Percentiles rank a stretch among this genome's conserved stretches.
These are phyloP conservation scores for Chalciporus sphaerocephalus DNA, from an alignment of 768 basidiomycete genomes.

Conservation along the genomic window DNA sequence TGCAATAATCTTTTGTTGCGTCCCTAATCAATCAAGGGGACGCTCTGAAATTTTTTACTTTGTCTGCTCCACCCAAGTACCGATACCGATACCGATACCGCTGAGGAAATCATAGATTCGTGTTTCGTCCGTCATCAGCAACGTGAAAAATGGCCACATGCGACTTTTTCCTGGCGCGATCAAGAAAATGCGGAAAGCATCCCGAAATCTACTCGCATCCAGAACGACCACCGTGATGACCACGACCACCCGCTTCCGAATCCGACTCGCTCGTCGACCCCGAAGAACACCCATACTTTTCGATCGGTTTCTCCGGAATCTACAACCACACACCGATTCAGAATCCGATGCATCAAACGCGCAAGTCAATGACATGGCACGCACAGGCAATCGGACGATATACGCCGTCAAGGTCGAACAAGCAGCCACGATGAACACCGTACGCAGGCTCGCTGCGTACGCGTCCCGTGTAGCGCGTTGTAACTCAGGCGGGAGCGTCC, in stretches of 20 bases:
- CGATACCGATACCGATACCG: too few relatives aligned
- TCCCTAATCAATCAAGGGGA: too few relatives aligned
- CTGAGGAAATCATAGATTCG: too few relatives aligned
- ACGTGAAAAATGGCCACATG: too few relatives aligned
- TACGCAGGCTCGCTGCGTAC: slow-evolving; percentile 17
- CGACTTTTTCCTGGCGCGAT: too few relatives aligned
- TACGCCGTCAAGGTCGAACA: slow-evolving; percentile 19
- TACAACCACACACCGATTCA: background rate
- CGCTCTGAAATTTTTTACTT: too few relatives aligned
- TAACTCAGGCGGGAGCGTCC: slow-evolving; percentile 4
- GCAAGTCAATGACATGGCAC: background rate
- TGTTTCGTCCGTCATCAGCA: too few relatives aligned
- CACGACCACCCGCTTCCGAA: background rate
- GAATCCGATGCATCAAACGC: background rate
- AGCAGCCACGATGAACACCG: slow-evolving; percentile 17
- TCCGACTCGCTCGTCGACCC: background rate
- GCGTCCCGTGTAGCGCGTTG: slow-evolving; percentile 18
- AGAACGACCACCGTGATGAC: too few relatives aligned
- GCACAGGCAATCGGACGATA: slow-evolving; percentile 16
- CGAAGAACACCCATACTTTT: background rate
- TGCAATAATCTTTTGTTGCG: too few relatives aligned
- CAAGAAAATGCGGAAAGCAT: background rate
- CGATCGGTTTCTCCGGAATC: slow-evolving; percentile 14
- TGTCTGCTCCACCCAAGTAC: too few relatives aligned
- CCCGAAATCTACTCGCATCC: background rate